Evolutionary conservation across 2,329 filamentous ascomycete genomes (phyloP), one percentile per base, ranked within the genome.

Genomic region (Aspergillus quadricinctus): DNA sequence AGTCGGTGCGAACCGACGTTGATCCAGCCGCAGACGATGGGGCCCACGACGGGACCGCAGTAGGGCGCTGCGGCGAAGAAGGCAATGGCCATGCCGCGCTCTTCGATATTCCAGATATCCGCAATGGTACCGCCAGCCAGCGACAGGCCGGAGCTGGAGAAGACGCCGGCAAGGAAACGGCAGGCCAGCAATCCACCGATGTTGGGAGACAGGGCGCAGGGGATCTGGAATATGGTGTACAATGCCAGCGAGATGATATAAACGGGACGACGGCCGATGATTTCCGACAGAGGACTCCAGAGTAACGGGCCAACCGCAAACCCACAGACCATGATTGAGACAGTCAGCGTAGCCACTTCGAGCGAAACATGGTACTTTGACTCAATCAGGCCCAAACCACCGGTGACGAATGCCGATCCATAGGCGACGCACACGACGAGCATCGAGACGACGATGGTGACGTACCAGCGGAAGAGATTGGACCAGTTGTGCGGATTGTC

Each of bases 401-500:
- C 84, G 0, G 89, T 93, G 67, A 93, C 85, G 64, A 93, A 86
- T 4, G 85, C 83, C 28, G 86, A 89, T 19, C 80, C 79, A 50
- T 88, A 83, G 1, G 86, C 85, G 37, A 88, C 85, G 53, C 86
- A 85, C 65, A 89, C 89, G 66, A 86, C 88, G 2, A 86, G 87
- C 2, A 80, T 23, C 1, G 90, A 89, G 0, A 93, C 89, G 19
- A 89, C 84, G 83, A 93, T 88, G n/a, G 90, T 95, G 69, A 84
- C 86, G 66, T 85, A 88, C 88, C 89, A 91, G 72, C 90, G 92
- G 72, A 79, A 87, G 1, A 74, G 74, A 67, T 88, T 88, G 54
- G 80, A 83, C 88, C 88, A 92, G 70, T 92, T 92, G 78, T 91
- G 89, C 0, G 89, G 89, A 66, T 92, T 90, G 58, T 84, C 86